Base-by-base conservation (phyloP, 352 stramenopile genomes). In the Phytophthora idaei region DNA sequence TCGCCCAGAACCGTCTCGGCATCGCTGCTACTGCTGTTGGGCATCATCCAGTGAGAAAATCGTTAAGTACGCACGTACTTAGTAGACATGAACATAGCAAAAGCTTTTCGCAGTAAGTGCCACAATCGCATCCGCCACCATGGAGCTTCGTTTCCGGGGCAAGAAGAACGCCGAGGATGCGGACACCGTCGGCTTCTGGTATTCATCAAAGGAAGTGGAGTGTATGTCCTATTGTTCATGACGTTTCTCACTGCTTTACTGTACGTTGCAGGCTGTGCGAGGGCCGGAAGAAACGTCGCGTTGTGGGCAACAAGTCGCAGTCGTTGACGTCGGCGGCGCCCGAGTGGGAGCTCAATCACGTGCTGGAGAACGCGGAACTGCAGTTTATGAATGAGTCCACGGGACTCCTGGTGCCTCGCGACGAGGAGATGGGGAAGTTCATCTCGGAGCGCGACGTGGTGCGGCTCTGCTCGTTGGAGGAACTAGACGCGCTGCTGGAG, bases 371-470 rank as follows among this genome's bases (percentile, higher is more conserved):
- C 45, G 45, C 59, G 3, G 64, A 85, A 5, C 5, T 89, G 52
- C 78, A 88, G 46, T 91, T 90, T 32, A 78, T 94, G 60, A 94
- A 94, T 63, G 86, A 94, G 57, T 87, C 86, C 5, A 89, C 86
- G 41, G 86, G 86, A 1, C 61, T 83, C 14, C 82, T 91, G 49
- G 80, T 94, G 51, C 81, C 84, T 31, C 61, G 64, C 15, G 67
- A 75, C 12, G 71, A 90, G 12, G 70, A 76, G 25, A 82, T 94
- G 60, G 84, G 77, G 14, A 80, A 77, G 31, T 87, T 82, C 66
- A 78, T 94, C 31, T 79, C 69, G 28, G 84, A 92, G 46, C 71
- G 78, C 10, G 86, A 94, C 49, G 86, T 94, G 37, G 78, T 94
- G 47, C 81, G 84, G 12, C 75, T 93, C 10, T 94, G 86, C 64